Evolutionary conservation across 345 rosid genomes (phyloP).

Genomic region (Hypericum perforatum): DNA sequence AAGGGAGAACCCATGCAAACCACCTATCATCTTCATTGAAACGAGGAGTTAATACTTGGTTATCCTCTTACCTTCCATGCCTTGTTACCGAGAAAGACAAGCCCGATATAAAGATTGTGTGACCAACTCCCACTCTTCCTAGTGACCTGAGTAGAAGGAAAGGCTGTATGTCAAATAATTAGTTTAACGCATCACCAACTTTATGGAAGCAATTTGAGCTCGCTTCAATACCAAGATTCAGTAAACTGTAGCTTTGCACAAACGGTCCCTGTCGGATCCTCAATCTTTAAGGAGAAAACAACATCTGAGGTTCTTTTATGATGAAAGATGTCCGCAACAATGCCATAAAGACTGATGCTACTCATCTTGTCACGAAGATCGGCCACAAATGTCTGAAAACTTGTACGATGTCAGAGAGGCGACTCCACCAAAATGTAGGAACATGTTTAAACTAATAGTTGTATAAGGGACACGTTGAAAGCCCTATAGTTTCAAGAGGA

Average conservation of each 20-base stretch:
- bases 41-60: too few species aligned
- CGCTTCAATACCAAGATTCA: conserved; percentile 45
- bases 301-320: conserved; percentile 37
- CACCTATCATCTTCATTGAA: too few species aligned
- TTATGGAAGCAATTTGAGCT: not conserved
- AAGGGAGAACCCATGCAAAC: too few species aligned
- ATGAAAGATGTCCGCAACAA: conserved; percentile 39
- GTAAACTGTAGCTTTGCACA: conserved; percentile 69
- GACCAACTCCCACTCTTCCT: conserved; percentile 72
- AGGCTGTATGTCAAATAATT: not conserved
- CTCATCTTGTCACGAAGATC: conserved; percentile 77
- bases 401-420: conserved; percentile 26
- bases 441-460: not conserved
- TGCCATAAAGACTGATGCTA: conserved; percentile 72
- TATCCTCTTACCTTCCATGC: conserved; percentile 34
- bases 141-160: conserved; percentile 52
- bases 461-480: not conserved
- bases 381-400: conserved; percentile 50
- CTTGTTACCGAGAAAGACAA: conserved; percentile 57
- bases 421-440: not conserved
- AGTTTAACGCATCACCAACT: not conserved
- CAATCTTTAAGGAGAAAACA: conserved; percentile 51
- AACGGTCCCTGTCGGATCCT: conserved; percentile 63
- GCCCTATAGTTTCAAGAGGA: too few species aligned
- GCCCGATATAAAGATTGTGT: conserved; percentile 60